Conservation (phyloP, 202 grass and related monocot species). For the Zoysia matrella region DNA sequence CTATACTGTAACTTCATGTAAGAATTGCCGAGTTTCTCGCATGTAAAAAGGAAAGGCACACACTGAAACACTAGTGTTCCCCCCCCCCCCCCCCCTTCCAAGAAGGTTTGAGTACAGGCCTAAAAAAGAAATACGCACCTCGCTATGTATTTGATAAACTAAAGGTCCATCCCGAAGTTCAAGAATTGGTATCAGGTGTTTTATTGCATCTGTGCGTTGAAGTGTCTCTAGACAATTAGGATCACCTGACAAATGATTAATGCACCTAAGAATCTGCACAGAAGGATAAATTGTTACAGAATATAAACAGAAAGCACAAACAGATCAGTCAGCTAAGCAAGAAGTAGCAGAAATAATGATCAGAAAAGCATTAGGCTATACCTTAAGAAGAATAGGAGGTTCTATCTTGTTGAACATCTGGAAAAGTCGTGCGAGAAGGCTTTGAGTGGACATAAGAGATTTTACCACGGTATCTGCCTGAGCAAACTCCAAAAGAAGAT, state of each 20-base stretch:
- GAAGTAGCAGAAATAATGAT: slow-evolving; percentile 22
- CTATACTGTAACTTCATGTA: background rate
- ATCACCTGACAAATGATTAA: slow-evolving; percentile 98
- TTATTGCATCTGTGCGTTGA: slow-evolving; percentile 98
- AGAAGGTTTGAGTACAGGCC: slow-evolving; percentile 16
- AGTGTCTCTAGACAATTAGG: slow-evolving; percentile 97
- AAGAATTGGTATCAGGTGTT: slow-evolving; percentile 96
- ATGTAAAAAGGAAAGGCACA: slow-evolving; percentile 8
- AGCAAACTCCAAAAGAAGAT: slow-evolving; percentile 98
- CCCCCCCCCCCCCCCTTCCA: background rate
- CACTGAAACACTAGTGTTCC: slow-evolving; percentile 5
- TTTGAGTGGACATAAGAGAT: slow-evolving; percentile 82
- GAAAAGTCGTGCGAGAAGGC: slow-evolving; percentile 83
- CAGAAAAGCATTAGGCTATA: slow-evolving; percentile 45
- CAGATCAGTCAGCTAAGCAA: slow-evolving; percentile 43
- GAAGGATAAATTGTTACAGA: slow-evolving; percentile 26
- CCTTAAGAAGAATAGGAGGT: slow-evolving; percentile 93
- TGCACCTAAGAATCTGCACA: slow-evolving; percentile 90
- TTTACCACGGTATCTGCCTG: slow-evolving; percentile 91
- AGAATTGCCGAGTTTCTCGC: background rate
- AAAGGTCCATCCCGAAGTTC: slow-evolving; percentile 92
- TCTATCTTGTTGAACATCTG: slow-evolving; percentile 99
- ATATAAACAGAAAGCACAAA: slow-evolving; percentile 31
- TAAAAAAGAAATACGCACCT: slow-evolving; percentile 53
- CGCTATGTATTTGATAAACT: slow-evolving; percentile 90